Conservation (phyloP, 495 filamentous ascomycete species). For the Chaetomium fimeti region DNA sequence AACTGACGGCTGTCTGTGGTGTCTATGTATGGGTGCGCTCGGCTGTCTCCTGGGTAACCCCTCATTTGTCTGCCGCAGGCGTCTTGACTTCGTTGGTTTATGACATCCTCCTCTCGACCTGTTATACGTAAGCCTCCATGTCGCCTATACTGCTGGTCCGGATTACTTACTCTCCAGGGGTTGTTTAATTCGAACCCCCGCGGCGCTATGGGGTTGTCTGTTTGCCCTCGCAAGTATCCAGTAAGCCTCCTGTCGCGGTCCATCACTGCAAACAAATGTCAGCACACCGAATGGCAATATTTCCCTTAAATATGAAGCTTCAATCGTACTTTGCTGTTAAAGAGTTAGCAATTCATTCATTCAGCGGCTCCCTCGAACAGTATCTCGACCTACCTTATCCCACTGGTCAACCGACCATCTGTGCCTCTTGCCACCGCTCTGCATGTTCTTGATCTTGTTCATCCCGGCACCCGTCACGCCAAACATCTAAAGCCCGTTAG, state of each 20-base stretch:
- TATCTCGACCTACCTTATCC: constrained; percentile 77
- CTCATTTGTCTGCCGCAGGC: not conserved
- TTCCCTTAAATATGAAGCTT: not conserved
- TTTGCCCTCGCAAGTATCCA: constrained; percentile 79
- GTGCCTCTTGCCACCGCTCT: constrained; percentile 84
- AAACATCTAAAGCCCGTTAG: constrained; percentile 71
- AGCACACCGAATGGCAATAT: constrained; percentile 18
- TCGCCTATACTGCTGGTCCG: no score
- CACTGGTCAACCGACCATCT: constrained; percentile 85
- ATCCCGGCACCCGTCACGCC: constrained; percentile 75
- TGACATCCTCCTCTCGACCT: constrained; percentile 54
- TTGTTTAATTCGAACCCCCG: constrained; percentile 91
- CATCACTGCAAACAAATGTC: constrained; percentile 74
- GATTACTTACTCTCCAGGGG: constrained; percentile 69
- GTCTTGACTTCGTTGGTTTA: constrained; percentile 30
- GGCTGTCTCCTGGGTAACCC: not conserved
- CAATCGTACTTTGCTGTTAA: constrained; percentile 69
- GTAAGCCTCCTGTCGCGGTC: constrained; percentile 89
- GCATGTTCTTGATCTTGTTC: constrained; percentile 67
- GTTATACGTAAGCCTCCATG: constrained; percentile 22
- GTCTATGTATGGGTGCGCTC: not conserved
- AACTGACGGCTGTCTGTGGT: constrained; percentile 4
- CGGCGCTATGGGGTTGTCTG: constrained; percentile 74
- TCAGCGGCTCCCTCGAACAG: not conserved
- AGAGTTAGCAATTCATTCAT: constrained; percentile 34